Percentiles rank a stretch among this genome's conserved stretches.
Conservation (phyloP, 345 rosid species). For the Eucalyptus viminalis region DNA sequence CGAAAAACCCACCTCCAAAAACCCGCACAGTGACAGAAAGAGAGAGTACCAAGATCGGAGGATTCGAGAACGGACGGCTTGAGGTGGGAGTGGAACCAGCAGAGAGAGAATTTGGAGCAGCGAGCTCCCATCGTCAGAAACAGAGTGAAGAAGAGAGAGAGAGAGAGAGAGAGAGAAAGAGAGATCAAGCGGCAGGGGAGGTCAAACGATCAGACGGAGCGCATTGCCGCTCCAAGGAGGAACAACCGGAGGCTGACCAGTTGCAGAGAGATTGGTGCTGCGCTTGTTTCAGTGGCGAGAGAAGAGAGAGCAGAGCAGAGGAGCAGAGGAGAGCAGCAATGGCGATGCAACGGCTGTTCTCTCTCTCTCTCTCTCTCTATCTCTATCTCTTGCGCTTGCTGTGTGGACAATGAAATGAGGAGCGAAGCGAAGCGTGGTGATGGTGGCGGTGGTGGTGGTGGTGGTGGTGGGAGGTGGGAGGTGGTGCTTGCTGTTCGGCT, state of each 20-base stretch:
- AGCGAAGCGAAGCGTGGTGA: background rate
- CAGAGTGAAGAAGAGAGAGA: background rate
- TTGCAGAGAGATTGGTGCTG: background rate
- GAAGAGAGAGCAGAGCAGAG: background rate
- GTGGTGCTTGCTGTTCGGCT: background rate
- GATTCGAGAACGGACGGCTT: slow-evolving; percentile 43
- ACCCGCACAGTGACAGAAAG: background rate
- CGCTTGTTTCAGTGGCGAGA: background rate
- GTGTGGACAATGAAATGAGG: background rate
- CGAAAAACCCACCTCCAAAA: background rate
- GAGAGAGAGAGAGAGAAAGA: background rate
- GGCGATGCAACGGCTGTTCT: background rate
- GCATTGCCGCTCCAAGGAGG: background rate
- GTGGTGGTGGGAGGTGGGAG: background rate
- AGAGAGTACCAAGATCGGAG: slow-evolving; percentile 60
- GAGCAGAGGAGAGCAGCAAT: background rate
- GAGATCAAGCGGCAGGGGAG: background rate
- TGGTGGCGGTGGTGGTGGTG: background rate
- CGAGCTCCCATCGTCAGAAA: slow-evolving; percentile 45
- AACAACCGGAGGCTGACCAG: background rate
- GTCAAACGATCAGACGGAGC: background rate
- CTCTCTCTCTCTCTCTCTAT: background rate
- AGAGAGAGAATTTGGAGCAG: slow-evolving; percentile 58
- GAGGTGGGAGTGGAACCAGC: slow-evolving; percentile 65
- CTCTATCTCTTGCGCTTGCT: background rate